Conservation (phyloP, 805 yeast genomes). For the Hanseniaspora mollemarum region DNA sequence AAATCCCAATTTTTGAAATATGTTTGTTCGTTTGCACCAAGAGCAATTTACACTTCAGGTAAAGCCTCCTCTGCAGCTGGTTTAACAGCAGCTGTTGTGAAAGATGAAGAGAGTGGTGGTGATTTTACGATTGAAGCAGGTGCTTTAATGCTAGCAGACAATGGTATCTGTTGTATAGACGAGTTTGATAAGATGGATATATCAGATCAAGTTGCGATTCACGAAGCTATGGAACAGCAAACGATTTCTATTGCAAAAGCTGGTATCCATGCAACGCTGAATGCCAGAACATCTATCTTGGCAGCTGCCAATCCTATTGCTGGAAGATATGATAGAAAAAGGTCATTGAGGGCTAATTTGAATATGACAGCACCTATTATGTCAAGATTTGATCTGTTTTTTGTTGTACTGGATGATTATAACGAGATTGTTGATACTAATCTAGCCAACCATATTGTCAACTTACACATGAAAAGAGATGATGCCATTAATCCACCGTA, state of each 20-base stretch:
- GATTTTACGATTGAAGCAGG: constrained; percentile 98
- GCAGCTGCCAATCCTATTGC: constrained; percentile 99
- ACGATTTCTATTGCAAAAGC: constrained; percentile 97
- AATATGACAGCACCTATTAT: constrained; percentile 97
- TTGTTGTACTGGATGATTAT: constrained; percentile 88
- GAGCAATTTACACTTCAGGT: constrained; percentile 95
- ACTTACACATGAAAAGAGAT: constrained; percentile 81
- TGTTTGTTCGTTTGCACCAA: constrained; percentile 79
- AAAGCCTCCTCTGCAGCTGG: constrained; percentile 99
- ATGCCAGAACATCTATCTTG: constrained; percentile 88
- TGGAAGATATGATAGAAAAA: constrained; percentile 87
- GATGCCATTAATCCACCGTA: constrained; percentile 83
- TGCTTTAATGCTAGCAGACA: constrained; percentile 95
- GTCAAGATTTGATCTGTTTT: constrained; percentile 94
- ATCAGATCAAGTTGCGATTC: constrained; percentile 93
- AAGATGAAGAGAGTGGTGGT: constrained; percentile 84
- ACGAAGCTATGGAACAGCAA: constrained; percentile 99
- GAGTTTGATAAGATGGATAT: constrained; percentile 98
- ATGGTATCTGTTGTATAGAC: constrained; percentile 96
- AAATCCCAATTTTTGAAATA: constrained; percentile 93
- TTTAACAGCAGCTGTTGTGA: constrained; percentile 93
- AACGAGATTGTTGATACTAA: constrained; percentile 83
- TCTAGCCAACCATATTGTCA: constrained; percentile 84
- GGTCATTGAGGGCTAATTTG: constrained; percentile 72
- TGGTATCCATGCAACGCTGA: constrained; percentile 94